A percentile compares a stretch with the other conserved stretches of the same genome.
Conservation (phyloP, 164 flowering plant species). For the Vitis amurensis region DNA sequence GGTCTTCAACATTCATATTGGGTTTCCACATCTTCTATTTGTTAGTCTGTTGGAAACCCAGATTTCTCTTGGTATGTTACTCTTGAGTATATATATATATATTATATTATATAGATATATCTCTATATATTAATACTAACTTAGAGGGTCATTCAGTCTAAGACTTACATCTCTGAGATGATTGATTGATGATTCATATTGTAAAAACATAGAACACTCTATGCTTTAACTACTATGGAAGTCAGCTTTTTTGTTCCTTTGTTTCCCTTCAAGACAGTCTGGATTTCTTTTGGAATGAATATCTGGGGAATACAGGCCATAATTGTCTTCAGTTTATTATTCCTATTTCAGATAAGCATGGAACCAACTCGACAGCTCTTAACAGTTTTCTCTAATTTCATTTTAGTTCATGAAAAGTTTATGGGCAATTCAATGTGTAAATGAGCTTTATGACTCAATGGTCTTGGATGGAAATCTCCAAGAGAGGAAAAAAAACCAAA, state of each 20-base stretch:
- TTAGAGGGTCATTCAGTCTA: slow-evolving; percentile 28
- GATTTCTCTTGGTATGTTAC: slow-evolving; percentile 8
- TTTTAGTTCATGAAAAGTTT: no score
- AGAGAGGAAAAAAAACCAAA: no score
- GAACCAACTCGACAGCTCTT: no score
- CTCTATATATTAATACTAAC: slow-evolving; percentile 24
- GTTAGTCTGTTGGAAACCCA: slow-evolving; percentile 14
- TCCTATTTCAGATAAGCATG: no score
- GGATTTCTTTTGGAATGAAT: no score
- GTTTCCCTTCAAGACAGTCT: no score
- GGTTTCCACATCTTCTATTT: slow-evolving; percentile 30
- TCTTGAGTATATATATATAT: slow-evolving; percentile 14
- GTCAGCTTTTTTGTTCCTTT: neutral
- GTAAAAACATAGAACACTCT: slow-evolving; percentile 17
- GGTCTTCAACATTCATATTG: slow-evolving; percentile 18
- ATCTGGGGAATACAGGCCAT: no score
- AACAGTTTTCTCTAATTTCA: no score
- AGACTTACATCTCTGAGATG: slow-evolving; percentile 15
- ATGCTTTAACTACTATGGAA: slow-evolving; percentile 5
- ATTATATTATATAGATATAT: neutral
- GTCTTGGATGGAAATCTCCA: no score
- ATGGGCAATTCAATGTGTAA: no score
- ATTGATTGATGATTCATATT: slow-evolving; percentile 26
- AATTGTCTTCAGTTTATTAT: no score
- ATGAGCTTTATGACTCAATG: no score